phyloP scores from a whole-genome alignment of 345 rosid species.

The Leavenworthia alabamica region DNA sequence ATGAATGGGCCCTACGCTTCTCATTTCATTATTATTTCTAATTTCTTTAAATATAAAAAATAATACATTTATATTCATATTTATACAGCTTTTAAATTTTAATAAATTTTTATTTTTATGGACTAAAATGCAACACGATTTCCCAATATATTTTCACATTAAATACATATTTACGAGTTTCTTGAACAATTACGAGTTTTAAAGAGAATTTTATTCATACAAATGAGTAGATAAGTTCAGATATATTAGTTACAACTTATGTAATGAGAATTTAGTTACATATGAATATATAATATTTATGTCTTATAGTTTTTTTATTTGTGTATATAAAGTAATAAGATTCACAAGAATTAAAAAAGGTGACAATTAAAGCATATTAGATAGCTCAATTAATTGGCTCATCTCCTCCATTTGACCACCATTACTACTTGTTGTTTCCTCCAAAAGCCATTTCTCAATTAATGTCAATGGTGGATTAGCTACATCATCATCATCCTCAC shows the following conservation, averaged over 20 bases:
- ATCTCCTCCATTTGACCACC: slow-evolving; percentile 53
- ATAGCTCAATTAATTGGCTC: slow-evolving; percentile 52
- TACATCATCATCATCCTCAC: slow-evolving; percentile 21
- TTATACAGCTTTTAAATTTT: slow-evolving; percentile 7
- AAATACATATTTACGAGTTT: too few species aligned
- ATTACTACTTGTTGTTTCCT: slow-evolving; percentile 47
- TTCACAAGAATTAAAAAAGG: background rate
- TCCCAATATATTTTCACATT: background rate
- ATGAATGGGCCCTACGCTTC: slow-evolving; percentile 25
- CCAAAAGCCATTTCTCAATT: slow-evolving; percentile 97
- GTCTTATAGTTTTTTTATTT: slow-evolving; percentile 21
- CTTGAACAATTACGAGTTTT: background rate
- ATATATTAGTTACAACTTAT: slow-evolving; percentile 32
- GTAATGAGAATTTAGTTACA: slow-evolving; percentile 15
- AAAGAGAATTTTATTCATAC: background rate
- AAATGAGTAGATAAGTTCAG: slow-evolving; percentile 12
- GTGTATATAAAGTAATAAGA: slow-evolving; percentile 21
- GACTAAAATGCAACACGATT: slow-evolving; percentile 11
- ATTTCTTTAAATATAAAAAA: slow-evolving; percentile 5
- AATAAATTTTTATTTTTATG: slow-evolving; percentile 14
- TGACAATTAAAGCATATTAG: slow-evolving; percentile 28
- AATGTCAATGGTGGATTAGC: slow-evolving; percentile 57
- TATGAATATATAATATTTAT: background rate
- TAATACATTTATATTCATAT: slow-evolving; percentile 12
- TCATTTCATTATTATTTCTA: slow-evolving; percentile 12